Base-by-base conservation (phyloP, 179 eudicot species). In the Gypsophila paniculata region DNA sequence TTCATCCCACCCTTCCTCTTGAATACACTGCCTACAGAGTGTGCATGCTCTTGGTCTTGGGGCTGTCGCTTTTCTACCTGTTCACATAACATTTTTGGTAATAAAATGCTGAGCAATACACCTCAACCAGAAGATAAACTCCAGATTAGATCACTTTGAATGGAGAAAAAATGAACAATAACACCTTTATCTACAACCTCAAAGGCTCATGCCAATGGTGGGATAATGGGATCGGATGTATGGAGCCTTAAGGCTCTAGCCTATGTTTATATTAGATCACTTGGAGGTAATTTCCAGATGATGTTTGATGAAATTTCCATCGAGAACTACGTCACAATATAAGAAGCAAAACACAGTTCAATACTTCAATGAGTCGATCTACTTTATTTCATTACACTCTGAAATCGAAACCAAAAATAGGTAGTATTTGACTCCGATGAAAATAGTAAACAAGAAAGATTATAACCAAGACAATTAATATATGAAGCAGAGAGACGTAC, bases 21-120 rank as follows among this genome's bases (percentile, higher is more conserved):
- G 81, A 72, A 93, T 84, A 86, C 98, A 93, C 75, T 93, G 97
- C 77, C 91, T 85, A 70, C 98, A 93, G 8, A 93, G 87, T 15
- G 97, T 93, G 82, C 98, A 93, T 58, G 77, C 81, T 66, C 98
- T 83, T 75, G 96, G 93, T 68, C 87, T 81, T 67, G 88, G 61
- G 73, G 78, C 98, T 46, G 85, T 82, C 64, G 96, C 97, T 77
- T 66, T 88, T 66, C 49, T 82, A 81, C 89, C 97, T 89, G 70
- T 57, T 64, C 32, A 68, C 38, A 60, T 13, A 25, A 64, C 59
- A 68, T 4, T 68, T 58, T 19, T 39, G 26, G 67, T 66, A 22
- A 72, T 32, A 32, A 69, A 23, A 61, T 8, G 29, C 9, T 32
- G 34, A 55, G 22, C 21, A 18, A 74, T 48, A 46, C 26, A 55